These are phyloP conservation scores for Lyophyllum semitale DNA, from an alignment of 768 basidiomycete species.

Conservation along the genomic window DNA sequence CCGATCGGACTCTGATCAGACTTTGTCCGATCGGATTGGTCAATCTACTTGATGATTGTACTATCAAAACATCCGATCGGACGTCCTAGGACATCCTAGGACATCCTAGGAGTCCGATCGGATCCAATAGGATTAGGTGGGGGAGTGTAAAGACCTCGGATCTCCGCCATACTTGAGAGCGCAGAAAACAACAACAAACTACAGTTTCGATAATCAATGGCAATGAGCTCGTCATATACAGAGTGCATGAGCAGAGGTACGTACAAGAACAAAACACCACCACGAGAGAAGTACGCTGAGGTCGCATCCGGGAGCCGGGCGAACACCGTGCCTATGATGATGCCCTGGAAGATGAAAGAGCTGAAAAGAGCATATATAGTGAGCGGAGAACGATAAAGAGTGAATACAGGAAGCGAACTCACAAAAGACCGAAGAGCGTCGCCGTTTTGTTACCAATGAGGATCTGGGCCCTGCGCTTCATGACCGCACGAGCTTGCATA, in stretches of 20 bases:
- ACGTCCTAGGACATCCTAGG: too few relatives aligned
- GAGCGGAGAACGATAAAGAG: neutral
- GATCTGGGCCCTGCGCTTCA: slow-evolving; percentile 41
- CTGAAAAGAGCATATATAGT: slow-evolving; percentile 26
- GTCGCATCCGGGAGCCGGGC: slow-evolving; percentile 55
- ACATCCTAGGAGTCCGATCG: too few relatives aligned
- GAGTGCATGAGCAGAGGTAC: slow-evolving; percentile 18
- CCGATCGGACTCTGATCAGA: too few relatives aligned
- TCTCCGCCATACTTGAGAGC: slow-evolving; percentile 63
- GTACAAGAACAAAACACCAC: slow-evolving; percentile 77
- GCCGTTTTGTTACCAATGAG: slow-evolving; percentile 31
- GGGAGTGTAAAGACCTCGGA: too few relatives aligned
- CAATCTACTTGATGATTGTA: too few relatives aligned
- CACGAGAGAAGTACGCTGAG: slow-evolving; percentile 70
- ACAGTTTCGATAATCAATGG: too few relatives aligned
- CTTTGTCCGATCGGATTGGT: too few relatives aligned
- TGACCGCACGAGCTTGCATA: slow-evolving; percentile 40
- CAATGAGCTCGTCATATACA: too few relatives aligned
- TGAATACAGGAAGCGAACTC: slow-evolving; percentile 1
- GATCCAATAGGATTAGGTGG: too few relatives aligned
- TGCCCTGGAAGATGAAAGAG: slow-evolving; percentile 50
- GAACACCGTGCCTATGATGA: slow-evolving; percentile 68
- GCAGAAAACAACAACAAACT: slow-evolving; percentile 63
- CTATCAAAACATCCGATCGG: too few relatives aligned
- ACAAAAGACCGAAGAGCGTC: slow-evolving; percentile 33